Percentiles rank a stretch among this genome's conserved stretches.
Conservation (phyloP, 2,329 filamentous ascomycete species). For the Penicillium verrucosum region DNA sequence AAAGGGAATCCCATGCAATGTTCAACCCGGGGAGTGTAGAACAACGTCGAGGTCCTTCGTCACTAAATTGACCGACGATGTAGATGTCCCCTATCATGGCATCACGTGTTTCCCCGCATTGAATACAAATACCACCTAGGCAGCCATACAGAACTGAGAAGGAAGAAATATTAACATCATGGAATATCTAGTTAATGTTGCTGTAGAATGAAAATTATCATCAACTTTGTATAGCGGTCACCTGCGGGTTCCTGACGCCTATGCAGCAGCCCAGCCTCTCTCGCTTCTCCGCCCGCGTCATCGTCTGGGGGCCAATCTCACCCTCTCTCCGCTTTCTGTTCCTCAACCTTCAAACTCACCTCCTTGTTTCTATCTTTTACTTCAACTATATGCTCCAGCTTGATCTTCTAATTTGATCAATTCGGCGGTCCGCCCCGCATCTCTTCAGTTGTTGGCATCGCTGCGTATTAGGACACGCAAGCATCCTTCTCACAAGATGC, state of each 20-base stretch:
- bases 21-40: no score
- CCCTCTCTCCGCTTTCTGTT: constrained; percentile 15
- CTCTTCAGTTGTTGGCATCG: constrained; percentile 6
- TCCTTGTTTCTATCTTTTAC: constrained; percentile 1
- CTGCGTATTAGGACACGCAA: constrained; percentile 8
- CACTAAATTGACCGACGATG: neutral
- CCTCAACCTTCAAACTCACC: constrained; percentile 5
- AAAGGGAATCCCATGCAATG: no score
- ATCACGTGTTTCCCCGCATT: constrained; percentile 8
- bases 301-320: constrained; percentile 23
- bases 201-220: neutral
- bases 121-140: neutral
- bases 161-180: neutral
- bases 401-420: neutral
- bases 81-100: neutral
- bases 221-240: neutral
- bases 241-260: constrained; percentile 15
- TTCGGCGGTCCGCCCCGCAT: constrained; percentile 8
- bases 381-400: neutral
- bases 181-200: neutral
- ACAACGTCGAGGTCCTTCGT: neutral
- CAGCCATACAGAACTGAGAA: neutral
- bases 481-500: constrained; percentile 25
- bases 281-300: constrained; percentile 34
- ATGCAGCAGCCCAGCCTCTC: constrained; percentile 25